Evolutionary conservation across 306 rosid species (phyloP).

Genomic region (Cicer arietinum): DNA sequence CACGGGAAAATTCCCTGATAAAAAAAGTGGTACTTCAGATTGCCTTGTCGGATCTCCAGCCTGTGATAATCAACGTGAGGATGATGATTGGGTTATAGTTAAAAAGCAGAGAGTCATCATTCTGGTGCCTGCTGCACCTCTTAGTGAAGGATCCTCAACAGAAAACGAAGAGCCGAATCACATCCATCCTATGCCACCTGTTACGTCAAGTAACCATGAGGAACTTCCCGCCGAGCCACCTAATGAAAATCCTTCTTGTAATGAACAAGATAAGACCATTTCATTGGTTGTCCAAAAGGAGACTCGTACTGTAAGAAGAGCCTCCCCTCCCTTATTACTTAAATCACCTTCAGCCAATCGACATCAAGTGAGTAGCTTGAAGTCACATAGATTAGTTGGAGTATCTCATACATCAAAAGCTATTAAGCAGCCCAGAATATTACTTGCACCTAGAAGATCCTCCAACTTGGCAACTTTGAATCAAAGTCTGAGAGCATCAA

Average conservation of each 20-base stretch:
- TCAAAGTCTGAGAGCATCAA: slow-evolving; percentile 73
- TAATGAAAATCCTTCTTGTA: slow-evolving; percentile 38
- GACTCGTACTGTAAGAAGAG: slow-evolving; percentile 39
- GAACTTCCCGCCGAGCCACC: slow-evolving; percentile 48
- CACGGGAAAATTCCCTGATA: slow-evolving; percentile 47
- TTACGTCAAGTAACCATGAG: slow-evolving; percentile 35
- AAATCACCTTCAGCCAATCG: slow-evolving; percentile 47
- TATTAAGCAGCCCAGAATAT: slow-evolving; percentile 52
- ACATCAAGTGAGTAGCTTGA: slow-evolving; percentile 44
- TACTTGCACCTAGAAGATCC: slow-evolving; percentile 49
- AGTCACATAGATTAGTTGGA: slow-evolving; percentile 51
- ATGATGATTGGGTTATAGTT: slow-evolving; percentile 80
- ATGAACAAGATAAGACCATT: slow-evolving; percentile 50
- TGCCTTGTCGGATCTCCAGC: slow-evolving; percentile 46
- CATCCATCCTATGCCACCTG: slow-evolving; percentile 52
- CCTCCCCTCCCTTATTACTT: slow-evolving; percentile 44
- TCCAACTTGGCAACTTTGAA: slow-evolving; percentile 48
- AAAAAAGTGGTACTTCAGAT: slow-evolving; percentile 42
- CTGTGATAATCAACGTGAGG: slow-evolving; percentile 48
- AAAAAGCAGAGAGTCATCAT: slow-evolving; percentile 82
- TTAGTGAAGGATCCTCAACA: slow-evolving; percentile 43
- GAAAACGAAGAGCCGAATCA: slow-evolving; percentile 54
- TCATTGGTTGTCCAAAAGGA: slow-evolving; percentile 41
- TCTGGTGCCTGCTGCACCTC: slow-evolving; percentile 66
- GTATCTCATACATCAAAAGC: slow-evolving; percentile 53